Evolutionary conservation across 2,329 filamentous ascomycete genomes (phyloP).

Genomic region (Penicillium fuscoglaucum): DNA sequence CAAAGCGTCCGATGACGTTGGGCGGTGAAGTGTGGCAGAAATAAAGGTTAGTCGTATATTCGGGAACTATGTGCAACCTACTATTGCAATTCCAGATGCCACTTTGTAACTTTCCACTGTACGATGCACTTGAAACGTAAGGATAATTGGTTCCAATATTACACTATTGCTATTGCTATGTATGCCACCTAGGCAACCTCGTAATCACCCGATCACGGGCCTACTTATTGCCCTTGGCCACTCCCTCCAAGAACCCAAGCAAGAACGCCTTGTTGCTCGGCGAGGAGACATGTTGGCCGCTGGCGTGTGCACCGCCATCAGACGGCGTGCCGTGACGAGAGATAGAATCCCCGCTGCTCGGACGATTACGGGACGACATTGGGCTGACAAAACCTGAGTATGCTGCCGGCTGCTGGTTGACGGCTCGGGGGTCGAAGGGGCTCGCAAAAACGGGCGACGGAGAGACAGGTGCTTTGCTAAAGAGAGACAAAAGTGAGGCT

Average conservation of each 20-base stretch:
- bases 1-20: slow-evolving; percentile 30
- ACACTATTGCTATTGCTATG: slow-evolving; percentile 1
- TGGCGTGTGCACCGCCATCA: slow-evolving; percentile 49
- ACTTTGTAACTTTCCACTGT: too few relatives aligned
- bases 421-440: slow-evolving; percentile 24
- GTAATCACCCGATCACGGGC: background rate
- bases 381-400: slow-evolving; percentile 33
- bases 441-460: slow-evolving; percentile 24
- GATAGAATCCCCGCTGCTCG: slow-evolving; percentile 19
- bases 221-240: slow-evolving; percentile 46
- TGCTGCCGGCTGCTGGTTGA: slow-evolving; percentile 21
- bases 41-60: background rate
- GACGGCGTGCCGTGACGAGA: slow-evolving; percentile 24
- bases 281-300: slow-evolving; percentile 50
- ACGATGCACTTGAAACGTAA: background rate
- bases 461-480: slow-evolving; percentile 51
- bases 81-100: too few relatives aligned
- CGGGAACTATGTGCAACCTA: too few relatives aligned
- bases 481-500: slow-evolving; percentile 60
- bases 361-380: slow-evolving; percentile 30
- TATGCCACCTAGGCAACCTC: background rate
- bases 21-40: slow-evolving; percentile 33
- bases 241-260: slow-evolving; percentile 68
- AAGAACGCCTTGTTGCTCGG: slow-evolving; percentile 74
- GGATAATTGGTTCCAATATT: background rate